Percentiles rank a stretch among this genome's conserved stretches.
These are phyloP conservation scores for Rauvolfia tetraphylla DNA, from an alignment of 257 asterid genomes.

Conservation along the genomic window DNA sequence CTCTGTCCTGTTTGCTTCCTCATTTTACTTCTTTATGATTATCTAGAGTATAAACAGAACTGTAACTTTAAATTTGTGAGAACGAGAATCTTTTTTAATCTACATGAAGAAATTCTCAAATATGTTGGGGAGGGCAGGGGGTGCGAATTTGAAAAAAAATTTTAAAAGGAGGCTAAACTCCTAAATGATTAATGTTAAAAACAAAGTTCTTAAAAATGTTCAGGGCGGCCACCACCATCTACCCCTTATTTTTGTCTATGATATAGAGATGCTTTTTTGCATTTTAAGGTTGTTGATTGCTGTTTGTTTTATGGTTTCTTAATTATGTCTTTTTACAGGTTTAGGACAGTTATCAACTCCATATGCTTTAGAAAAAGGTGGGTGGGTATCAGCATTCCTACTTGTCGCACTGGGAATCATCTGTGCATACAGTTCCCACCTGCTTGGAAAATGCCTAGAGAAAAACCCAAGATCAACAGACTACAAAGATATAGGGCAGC, in stretches of 20 bases:
- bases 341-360: slow-evolving; percentile 75
- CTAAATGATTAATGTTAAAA: too few relatives aligned
- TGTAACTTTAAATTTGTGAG: too few relatives aligned
- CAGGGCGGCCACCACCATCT: too few relatives aligned
- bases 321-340: slow-evolving; percentile 33
- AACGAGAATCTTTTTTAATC: too few relatives aligned
- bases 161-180: too few relatives aligned
- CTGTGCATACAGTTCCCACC: slow-evolving; percentile 47
- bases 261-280: background rate
- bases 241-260: too few relatives aligned
- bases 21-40: too few relatives aligned
- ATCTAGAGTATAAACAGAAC: too few relatives aligned
- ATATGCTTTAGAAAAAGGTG: slow-evolving; percentile 69
- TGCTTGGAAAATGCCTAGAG: slow-evolving; percentile 52
- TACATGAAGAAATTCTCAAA: too few relatives aligned
- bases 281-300: background rate
- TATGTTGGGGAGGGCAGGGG: too few relatives aligned
- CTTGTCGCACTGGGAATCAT: slow-evolving; percentile 48
- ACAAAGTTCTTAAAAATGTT: too few relatives aligned
- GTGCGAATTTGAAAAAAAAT: too few relatives aligned
- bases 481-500: slow-evolving; percentile 64
- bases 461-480: slow-evolving; percentile 46
- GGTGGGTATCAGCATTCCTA: slow-evolving; percentile 63
- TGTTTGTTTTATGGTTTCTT: background rate
- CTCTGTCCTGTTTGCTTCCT: background rate